Conservation (phyloP, 805 yeast genomes). For the Ogataea ramenticola region DNA sequence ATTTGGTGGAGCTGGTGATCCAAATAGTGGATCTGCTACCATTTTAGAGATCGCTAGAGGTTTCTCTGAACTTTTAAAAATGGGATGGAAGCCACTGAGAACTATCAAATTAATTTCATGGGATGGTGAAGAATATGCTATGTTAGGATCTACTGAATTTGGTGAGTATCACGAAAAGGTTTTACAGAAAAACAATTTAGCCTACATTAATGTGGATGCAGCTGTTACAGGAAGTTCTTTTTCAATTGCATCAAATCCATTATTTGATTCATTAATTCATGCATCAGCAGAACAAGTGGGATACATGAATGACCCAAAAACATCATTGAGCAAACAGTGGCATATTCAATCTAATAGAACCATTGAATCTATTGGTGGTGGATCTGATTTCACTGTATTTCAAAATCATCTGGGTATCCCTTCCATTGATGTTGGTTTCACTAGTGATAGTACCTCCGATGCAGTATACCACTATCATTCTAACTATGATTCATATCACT, state of each 20-base stretch:
- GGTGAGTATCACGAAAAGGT: constrained; percentile 40
- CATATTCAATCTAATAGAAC: constrained; percentile 26
- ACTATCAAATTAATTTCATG: constrained; percentile 33
- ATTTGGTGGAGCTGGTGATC: constrained; percentile 43
- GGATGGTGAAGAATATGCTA: constrained; percentile 42
- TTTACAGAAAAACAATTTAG: constrained; percentile 36
- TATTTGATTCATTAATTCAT: constrained; percentile 38
- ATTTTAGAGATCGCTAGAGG: constrained; percentile 48
- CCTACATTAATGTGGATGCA: constrained; percentile 44
- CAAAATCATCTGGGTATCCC: constrained; percentile 67
- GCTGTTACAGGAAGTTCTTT: constrained; percentile 48
- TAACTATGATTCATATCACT: constrained; percentile 47
- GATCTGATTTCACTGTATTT: constrained; percentile 51
- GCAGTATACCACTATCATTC: constrained; percentile 55
- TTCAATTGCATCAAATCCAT: constrained; percentile 46
- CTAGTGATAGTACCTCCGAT: constrained; percentile 28
- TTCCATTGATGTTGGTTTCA: constrained; percentile 43
- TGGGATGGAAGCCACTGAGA: constrained; percentile 39
- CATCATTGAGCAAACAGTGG: constrained; percentile 43
- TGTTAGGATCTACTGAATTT: constrained; percentile 48
- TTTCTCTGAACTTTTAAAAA: constrained; percentile 32
- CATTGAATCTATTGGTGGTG: constrained; percentile 38
- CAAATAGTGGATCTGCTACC: constrained; percentile 42
- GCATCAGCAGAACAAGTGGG: constrained; percentile 41
- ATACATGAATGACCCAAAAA: constrained; percentile 30